These are phyloP conservation scores for Aristolochia fimbriata DNA, from an alignment of 164 flowering plant species.

Conservation along the genomic window DNA sequence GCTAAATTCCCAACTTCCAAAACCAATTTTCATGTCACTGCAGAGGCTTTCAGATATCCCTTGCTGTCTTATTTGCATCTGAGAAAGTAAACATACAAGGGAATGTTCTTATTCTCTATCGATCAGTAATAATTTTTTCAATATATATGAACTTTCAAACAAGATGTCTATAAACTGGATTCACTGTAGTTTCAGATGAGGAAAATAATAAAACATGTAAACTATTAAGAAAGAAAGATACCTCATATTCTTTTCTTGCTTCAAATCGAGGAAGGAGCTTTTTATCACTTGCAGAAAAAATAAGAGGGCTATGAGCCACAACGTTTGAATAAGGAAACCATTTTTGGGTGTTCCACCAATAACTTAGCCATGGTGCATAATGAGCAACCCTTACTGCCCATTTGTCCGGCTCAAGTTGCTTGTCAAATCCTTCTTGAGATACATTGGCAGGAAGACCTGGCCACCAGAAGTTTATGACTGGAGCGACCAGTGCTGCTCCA, in stretches of 20 bases:
- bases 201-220: background rate
- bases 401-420: constrained; percentile 41
- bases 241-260: constrained; percentile 9
- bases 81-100: constrained; percentile 6
- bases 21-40: constrained; percentile 47
- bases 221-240: constrained; percentile 9
- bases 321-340: constrained; percentile 54
- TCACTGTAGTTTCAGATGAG: background rate
- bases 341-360: constrained; percentile 90
- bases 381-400: constrained; percentile 64
- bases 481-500: constrained; percentile 69
- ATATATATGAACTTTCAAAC: background rate
- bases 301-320: constrained; percentile 14
- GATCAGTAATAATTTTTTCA: background rate
- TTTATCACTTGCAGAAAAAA: constrained; percentile 35
- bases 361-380: constrained; percentile 58
- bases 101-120: background rate
- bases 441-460: constrained; percentile 56
- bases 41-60: constrained; percentile 48
- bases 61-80: constrained; percentile 56
- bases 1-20: constrained; percentile 67
- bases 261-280: constrained; percentile 17
- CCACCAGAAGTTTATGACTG: constrained; percentile 90
- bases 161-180: background rate
- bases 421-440: constrained; percentile 39